Percentiles rank a stretch among this genome's conserved stretches.
phyloP scores from a whole-genome alignment of 2,329 filamentous ascomycete species.

The Talaromyces sp. region DNA sequence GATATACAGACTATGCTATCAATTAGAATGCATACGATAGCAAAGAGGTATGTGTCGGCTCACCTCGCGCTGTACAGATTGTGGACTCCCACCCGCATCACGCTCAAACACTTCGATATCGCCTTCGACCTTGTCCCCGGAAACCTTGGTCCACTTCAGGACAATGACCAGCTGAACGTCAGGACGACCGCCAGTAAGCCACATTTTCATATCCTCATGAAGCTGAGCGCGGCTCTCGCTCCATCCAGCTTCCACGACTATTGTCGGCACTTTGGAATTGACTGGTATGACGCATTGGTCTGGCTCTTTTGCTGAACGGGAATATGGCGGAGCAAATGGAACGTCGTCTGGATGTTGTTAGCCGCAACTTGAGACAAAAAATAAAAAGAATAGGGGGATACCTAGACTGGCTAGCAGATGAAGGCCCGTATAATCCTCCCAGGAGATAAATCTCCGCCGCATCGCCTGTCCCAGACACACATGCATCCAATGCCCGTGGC shows the following conservation, averaged over 20 bases:
- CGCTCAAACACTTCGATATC: not conserved
- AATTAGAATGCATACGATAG: too few species aligned
- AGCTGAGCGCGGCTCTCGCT: conserved; percentile 1
- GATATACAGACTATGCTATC: not conserved
- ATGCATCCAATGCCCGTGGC: too few species aligned
- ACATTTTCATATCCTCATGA: conserved; percentile 10
- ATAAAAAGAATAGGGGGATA: too few species aligned
- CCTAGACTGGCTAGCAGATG: too few species aligned
- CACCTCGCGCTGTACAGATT: not conserved
- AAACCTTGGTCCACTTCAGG: not conserved
- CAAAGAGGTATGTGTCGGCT: too few species aligned
- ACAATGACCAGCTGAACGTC: conserved; percentile 6
- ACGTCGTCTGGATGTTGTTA: not conserved
- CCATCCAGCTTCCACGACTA: conserved; percentile 11
- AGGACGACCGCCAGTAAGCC: conserved; percentile 6
- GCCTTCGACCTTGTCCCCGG: not conserved
- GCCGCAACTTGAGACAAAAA: too few species aligned
- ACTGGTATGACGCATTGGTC: not conserved
- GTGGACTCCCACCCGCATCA: not conserved
- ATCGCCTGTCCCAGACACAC: too few species aligned
- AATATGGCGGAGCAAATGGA: not conserved
- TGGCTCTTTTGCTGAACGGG: not conserved
- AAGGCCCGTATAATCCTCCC: too few species aligned
- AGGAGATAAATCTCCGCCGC: too few species aligned
- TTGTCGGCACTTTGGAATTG: not conserved